Evolutionary conservation across 306 rosid genomes (phyloP).

Genomic region (Cicer bijugum): DNA sequence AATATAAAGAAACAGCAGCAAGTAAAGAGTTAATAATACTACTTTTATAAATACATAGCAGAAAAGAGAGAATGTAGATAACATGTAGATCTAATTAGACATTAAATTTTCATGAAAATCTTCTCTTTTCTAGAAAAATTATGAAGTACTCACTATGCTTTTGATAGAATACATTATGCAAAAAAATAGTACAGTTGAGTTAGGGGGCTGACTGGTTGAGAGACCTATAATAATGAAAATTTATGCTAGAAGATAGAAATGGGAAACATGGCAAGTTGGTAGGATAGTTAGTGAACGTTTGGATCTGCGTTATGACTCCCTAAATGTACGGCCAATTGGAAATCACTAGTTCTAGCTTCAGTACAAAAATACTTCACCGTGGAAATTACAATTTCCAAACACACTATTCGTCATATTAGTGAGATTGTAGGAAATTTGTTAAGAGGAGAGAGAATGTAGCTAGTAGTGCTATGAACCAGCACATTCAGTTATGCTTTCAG

Average conservation of each 20-base stretch:
- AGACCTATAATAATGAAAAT: neutral
- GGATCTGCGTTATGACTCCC: too few species aligned
- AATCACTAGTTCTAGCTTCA: too few species aligned
- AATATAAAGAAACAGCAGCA: slow-evolving; percentile 32
- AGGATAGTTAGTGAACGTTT: neutral
- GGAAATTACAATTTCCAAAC: too few species aligned
- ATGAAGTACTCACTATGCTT: neutral
- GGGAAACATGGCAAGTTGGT: neutral
- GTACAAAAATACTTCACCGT: too few species aligned
- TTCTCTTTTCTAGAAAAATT: neutral
- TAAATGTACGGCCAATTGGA: too few species aligned
- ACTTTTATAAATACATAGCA: neutral
- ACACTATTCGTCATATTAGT: neutral
- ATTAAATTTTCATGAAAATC: slow-evolving; percentile 18
- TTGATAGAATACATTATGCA: neutral
- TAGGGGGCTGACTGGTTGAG: neutral
- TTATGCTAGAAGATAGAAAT: neutral
- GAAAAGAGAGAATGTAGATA: neutral
- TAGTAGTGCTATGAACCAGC: neutral
- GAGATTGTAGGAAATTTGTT: slow-evolving; percentile 1
- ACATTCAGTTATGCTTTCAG: neutral
- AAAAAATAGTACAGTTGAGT: neutral
- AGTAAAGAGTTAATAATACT: slow-evolving; percentile 25
- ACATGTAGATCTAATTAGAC: slow-evolving; percentile 12
- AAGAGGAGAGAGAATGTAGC: neutral